Evolutionary conservation across 208 protist species (phyloP), one percentile per base, ranked within the genome.

Genomic region (Spongospora subterranea): DNA sequence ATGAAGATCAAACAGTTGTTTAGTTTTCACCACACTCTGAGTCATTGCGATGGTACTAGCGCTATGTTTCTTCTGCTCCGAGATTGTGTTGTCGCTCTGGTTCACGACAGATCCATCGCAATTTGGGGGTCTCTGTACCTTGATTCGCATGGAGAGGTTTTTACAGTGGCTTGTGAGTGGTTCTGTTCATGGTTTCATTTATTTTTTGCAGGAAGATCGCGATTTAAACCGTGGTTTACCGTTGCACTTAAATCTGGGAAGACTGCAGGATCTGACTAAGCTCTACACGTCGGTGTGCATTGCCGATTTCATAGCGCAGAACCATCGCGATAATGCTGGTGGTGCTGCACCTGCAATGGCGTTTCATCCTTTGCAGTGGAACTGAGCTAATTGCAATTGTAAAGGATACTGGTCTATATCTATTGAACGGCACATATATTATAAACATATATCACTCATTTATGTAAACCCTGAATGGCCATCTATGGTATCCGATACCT

Each of bases 91-190:
- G 71, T 43, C 40, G 71, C 40, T 45, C 17, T 82, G 6, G 71
- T 82, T 43, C n/a, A 82, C n/a, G n/a, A 82, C 35, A 45, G 35
- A n/a, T 6, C 40, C 6, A 39, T n/a, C 17, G 71, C 71, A 35
- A 82, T 43, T 43, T 82, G 71, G 71, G 71, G 71, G 6, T 82
- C 71, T 35, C 71, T 82, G 6, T 82, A 82, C n/a, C n/a, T 82
- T 20, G 71, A 82, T n/a, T 35, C 17, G 6, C 71, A 82, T 43
- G 71, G 71, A 6, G 71, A 82, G 50, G 50, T 60, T 29, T 60
- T 60, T 60, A 29, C 50, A 60, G 6, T 6, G 24, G n/a, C n/a
- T n/a, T n/a, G n/a, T n/a, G n/a, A 29, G 50, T 60, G 13, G 24
- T 60, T 24, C 24, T 60, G 24, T 24, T 60, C 6, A 6, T 60